Conservation (phyloP, 73 alveolate species). For the Paramecium sonneborni region DNA sequence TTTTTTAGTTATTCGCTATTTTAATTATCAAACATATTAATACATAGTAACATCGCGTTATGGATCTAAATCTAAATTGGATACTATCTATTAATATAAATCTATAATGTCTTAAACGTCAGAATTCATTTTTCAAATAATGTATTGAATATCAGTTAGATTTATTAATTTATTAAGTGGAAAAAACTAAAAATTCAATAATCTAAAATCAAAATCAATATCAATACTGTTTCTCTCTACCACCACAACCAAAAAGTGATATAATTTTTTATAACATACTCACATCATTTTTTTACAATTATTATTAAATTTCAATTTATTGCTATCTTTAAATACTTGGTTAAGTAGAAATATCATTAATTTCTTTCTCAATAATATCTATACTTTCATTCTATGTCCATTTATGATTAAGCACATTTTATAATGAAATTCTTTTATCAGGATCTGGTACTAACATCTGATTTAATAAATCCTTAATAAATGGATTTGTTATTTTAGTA, state of each 20-base stretch:
- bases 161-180: not conserved
- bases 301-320: not conserved
- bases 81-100: not conserved
- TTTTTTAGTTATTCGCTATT: not conserved
- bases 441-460: not conserved
- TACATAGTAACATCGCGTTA: not conserved
- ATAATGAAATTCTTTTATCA: not conserved
- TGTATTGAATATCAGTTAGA: constrained; percentile 39
- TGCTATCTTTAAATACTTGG: not conserved
- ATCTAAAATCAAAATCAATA: not conserved
- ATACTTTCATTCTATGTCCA: not conserved
- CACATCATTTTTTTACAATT: not conserved
- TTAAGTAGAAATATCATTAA: not conserved
- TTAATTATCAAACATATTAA: not conserved
- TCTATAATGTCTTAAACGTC: constrained; percentile 11
- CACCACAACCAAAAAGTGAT: not conserved
- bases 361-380: not conserved
- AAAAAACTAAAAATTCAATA: not conserved
- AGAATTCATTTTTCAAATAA: constrained; percentile 28
- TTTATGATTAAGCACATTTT: not conserved
- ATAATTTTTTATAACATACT: not conserved
- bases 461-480: not conserved
- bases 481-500: not conserved
- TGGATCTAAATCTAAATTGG: not conserved
- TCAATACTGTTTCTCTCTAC: not conserved